Conservation (phyloP, 129 eudicot genomes). For the Tagetes patula region DNA sequence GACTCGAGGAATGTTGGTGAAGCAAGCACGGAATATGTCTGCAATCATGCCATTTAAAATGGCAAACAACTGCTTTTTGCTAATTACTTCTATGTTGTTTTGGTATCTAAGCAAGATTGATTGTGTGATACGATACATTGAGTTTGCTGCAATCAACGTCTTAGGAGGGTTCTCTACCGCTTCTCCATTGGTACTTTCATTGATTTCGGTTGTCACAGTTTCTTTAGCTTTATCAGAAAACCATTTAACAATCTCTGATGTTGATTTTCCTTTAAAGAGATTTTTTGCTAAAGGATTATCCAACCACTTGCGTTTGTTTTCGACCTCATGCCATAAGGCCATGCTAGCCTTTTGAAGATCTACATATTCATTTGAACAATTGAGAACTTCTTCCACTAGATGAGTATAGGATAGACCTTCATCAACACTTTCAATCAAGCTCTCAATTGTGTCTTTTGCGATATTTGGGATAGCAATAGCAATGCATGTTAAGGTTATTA, state of each 20-base stretch:
- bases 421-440: constrained; percentile 12
- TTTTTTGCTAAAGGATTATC: constrained; percentile 19
- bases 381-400: constrained; percentile 30
- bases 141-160: constrained; percentile 39
- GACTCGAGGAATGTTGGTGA: constrained; percentile 30
- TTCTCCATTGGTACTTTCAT: background rate
- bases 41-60: constrained; percentile 29
- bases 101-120: constrained; percentile 23
- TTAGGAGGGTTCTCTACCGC: background rate
- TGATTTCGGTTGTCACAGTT: background rate
- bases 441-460: background rate
- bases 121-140: constrained; percentile 42
- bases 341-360: constrained; percentile 23
- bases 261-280: constrained; percentile 11
- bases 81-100: background rate
- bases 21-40: constrained; percentile 27
- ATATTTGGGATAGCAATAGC: constrained; percentile 18
- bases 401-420: constrained; percentile 21
- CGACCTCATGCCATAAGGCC: constrained; percentile 37
- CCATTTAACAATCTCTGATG: constrained; percentile 22
- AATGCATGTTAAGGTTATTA: constrained; percentile 31
- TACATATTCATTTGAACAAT: background rate
- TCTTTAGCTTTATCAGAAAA: constrained; percentile 27
- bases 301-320: constrained; percentile 29
- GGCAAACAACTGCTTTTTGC: constrained; percentile 3